Evolutionary conservation across 495 filamentous ascomycete species (phyloP).

Genomic region (Penicillium chermesinum): DNA sequence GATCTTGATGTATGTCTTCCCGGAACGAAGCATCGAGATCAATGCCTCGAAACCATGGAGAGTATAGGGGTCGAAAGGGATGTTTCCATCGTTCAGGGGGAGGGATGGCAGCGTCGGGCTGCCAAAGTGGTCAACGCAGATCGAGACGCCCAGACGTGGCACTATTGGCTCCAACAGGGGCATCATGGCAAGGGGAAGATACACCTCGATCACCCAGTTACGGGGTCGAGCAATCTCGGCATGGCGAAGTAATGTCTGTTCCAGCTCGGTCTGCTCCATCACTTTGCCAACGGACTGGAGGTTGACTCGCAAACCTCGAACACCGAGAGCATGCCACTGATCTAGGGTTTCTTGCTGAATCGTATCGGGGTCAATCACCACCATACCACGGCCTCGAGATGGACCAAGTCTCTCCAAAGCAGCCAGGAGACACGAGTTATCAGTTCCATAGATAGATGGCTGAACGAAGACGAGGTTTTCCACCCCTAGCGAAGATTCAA

Average conservation of each 20-base stretch:
- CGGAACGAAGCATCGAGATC: constrained; percentile 33
- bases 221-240: constrained; percentile 39
- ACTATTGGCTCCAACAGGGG: constrained; percentile 38
- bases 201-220: constrained; percentile 48
- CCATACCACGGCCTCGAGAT: constrained; percentile 42
- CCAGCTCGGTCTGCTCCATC: constrained; percentile 30
- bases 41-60: constrained; percentile 42
- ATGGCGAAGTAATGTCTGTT: constrained; percentile 33
- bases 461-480: constrained; percentile 47
- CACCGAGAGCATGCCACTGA: constrained; percentile 45
- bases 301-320: constrained; percentile 49
- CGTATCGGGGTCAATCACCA: constrained; percentile 43
- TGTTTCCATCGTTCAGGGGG: constrained; percentile 1
- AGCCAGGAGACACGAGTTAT: constrained; percentile 50
- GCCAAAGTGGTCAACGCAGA: constrained; percentile 51
- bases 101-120: constrained; percentile 30
- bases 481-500: constrained; percentile 36
- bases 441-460: constrained; percentile 46
- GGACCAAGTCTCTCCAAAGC: constrained; percentile 37
- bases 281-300: constrained; percentile 41
- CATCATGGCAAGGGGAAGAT: constrained; percentile 39
- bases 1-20: constrained; percentile 44
- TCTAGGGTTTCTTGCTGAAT: constrained; percentile 29
- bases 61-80: constrained; percentile 30
- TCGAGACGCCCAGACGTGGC: constrained; percentile 36